Percentiles rank a stretch among this genome's conserved stretches.
Evolutionary conservation across 1,284 basidiomycete genomes (phyloP).

Genomic region (Microbotryum intermedium): DNA sequence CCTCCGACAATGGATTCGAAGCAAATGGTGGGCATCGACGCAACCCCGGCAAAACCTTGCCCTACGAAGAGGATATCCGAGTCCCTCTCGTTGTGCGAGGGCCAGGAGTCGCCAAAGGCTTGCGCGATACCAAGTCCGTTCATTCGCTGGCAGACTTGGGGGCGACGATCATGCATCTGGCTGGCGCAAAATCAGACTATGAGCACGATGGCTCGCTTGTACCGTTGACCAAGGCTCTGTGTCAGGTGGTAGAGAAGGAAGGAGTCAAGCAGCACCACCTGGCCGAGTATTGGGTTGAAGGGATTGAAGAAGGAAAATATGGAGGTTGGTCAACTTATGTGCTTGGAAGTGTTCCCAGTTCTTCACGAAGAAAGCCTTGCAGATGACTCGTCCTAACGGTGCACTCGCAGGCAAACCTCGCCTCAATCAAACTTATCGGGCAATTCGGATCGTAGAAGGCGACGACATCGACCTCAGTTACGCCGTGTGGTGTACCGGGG

Average conservation of each 20-base stretch:
- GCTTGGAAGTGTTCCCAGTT: too few relatives aligned
- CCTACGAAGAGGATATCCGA: constrained; percentile 36
- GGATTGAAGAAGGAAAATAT: constrained; percentile 34
- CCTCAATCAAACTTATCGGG: constrained; percentile 35
- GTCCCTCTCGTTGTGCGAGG: constrained; percentile 31
- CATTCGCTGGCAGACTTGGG: constrained; percentile 36
- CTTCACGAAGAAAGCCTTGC: too few relatives aligned
- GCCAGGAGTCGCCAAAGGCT: constrained; percentile 29
- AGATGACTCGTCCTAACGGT: too few relatives aligned
- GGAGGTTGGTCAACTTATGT: constrained; percentile 10
- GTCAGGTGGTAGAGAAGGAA: neutral
- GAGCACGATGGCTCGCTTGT: constrained; percentile 35
- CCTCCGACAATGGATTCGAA: constrained; percentile 37
- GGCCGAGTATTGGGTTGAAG: constrained; percentile 36
- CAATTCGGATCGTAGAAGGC: constrained; percentile 32
- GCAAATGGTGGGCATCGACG: constrained; percentile 35
- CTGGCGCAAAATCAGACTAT: constrained; percentile 34
- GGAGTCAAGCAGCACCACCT: constrained; percentile 26
- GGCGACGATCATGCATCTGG: constrained; percentile 36
- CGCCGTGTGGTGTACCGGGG: constrained; percentile 39
- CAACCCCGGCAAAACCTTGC: constrained; percentile 37
- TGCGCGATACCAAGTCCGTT: constrained; percentile 23
- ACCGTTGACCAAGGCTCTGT: constrained; percentile 21
- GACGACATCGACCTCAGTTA: constrained; percentile 32
- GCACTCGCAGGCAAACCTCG: neutral